Conservation (phyloP, 305 asterid genomes). For the Solanum chacoense region DNA sequence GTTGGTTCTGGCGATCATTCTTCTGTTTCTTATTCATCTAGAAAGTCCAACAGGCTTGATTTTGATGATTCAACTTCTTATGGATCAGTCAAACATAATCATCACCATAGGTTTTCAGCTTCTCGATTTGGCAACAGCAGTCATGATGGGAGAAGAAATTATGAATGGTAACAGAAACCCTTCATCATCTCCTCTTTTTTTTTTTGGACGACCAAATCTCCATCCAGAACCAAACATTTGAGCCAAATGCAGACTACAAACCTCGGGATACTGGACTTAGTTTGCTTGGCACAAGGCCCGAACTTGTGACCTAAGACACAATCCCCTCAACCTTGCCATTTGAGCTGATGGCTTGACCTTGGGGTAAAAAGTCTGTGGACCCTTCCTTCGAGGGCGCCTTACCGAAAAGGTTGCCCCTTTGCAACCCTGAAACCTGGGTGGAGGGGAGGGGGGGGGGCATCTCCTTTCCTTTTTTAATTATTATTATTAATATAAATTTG, state of each 20-base stretch:
- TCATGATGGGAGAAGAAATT: slow-evolving; percentile 31
- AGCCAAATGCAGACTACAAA: not conserved
- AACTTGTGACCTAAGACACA: not conserved
- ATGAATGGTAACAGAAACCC: slow-evolving; percentile 19
- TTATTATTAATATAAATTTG: not conserved
- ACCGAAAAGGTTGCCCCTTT: not conserved
- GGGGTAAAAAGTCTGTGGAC: not conserved
- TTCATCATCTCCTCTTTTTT: not conserved
- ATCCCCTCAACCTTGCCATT: not conserved
- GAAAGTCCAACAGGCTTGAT: slow-evolving; percentile 11
- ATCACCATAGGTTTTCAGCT: slow-evolving; percentile 34
- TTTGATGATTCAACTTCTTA: slow-evolving; percentile 28
- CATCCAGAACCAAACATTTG: not conserved
- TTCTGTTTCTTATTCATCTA: slow-evolving; percentile 33
- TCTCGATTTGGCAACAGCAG: slow-evolving; percentile 36
- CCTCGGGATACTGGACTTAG: not conserved
- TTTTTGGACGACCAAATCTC: not conserved
- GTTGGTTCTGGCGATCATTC: slow-evolving; percentile 21
- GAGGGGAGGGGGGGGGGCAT: too few relatives aligned
- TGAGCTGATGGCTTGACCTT: not conserved
- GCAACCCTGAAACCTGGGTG: not conserved
- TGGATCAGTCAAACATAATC: slow-evolving; percentile 27
- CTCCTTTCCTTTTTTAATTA: not conserved
- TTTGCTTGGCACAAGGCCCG: not conserved
- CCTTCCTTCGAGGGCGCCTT: not conserved